Evolutionary conservation across 2,329 filamentous ascomycete species (phyloP).

Genomic region (Cladorrhinum sp.): DNA sequence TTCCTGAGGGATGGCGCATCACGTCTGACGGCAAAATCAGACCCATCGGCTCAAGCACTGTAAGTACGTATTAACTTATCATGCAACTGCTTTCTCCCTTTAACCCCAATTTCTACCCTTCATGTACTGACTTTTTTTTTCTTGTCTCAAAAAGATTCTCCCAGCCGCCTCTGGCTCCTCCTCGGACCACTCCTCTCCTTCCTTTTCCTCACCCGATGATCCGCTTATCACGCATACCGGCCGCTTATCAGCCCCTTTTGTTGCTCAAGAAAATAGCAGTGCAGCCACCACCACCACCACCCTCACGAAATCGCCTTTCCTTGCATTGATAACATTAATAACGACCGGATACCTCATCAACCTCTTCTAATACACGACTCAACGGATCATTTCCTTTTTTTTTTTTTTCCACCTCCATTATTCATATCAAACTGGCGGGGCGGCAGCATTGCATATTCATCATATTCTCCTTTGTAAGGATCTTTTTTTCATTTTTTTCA

Average conservation of each 20-base stretch:
- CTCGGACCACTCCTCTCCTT: background rate
- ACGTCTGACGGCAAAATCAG: conserved; percentile 75
- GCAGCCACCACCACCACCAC: background rate
- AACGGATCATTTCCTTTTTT: background rate
- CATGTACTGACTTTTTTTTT: background rate
- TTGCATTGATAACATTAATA: background rate
- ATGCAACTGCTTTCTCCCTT: background rate
- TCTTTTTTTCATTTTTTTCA: too few relatives aligned
- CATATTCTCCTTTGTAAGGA: background rate
- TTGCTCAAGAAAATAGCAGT: background rate
- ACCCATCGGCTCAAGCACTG: conserved; percentile 56
- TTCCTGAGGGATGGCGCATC: conserved; percentile 80
- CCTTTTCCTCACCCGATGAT: background rate
- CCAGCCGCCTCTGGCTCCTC: background rate
- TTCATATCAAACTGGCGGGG: background rate
- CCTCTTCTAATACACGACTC: background rate
- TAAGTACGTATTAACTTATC: conserved; percentile 20
- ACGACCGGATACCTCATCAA: background rate
- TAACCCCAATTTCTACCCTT: background rate
- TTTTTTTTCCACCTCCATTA: background rate
- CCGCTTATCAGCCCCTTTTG: background rate
- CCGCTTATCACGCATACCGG: background rate
- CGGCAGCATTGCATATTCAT: background rate
- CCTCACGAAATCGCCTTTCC: background rate
- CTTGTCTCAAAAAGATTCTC: background rate